phyloP scores from a whole-genome alignment of 352 stramenopile genomes.

The Saprolegnia parasitica region DNA sequence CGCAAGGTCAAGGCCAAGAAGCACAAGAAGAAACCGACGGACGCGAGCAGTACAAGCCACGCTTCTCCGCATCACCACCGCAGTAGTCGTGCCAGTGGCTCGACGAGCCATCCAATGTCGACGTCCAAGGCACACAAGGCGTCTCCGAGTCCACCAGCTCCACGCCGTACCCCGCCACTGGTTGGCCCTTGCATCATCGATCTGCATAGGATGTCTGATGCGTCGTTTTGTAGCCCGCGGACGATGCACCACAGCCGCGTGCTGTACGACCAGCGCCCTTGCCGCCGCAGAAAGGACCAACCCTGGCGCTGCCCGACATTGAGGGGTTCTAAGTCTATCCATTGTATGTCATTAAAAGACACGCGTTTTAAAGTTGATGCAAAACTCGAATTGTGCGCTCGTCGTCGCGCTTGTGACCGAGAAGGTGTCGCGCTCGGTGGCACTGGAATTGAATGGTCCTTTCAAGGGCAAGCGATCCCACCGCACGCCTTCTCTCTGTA shows the following conservation, averaged over 20 bases:
- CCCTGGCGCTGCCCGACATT: constrained; percentile 10
- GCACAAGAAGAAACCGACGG: background rate
- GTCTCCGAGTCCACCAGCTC: background rate
- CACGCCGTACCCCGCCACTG: background rate
- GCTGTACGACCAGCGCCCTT: constrained; percentile 2
- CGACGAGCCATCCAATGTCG: too few relatives aligned
- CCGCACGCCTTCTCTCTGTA: too few relatives aligned
- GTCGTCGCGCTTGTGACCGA: too few relatives aligned
- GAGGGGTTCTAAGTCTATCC: constrained; percentile 9
- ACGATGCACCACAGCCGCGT: background rate
- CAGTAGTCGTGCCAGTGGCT: background rate
- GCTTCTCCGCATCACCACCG: background rate
- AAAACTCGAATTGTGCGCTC: too few relatives aligned
- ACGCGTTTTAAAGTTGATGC: too few relatives aligned
- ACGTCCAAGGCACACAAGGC: background rate
- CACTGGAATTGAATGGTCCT: too few relatives aligned
- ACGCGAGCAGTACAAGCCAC: background rate
- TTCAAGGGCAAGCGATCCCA: too few relatives aligned
- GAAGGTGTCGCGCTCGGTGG: too few relatives aligned
- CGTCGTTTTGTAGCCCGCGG: background rate
- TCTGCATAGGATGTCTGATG: background rate
- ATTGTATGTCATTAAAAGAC: too few relatives aligned
- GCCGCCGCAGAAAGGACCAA: background rate
- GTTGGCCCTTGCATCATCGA: background rate
- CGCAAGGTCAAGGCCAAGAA: constrained; percentile 14